These are phyloP conservation scores for Fomitopsis pulvina DNA, from an alignment of 768 basidiomycete genomes.

Conservation along the genomic window DNA sequence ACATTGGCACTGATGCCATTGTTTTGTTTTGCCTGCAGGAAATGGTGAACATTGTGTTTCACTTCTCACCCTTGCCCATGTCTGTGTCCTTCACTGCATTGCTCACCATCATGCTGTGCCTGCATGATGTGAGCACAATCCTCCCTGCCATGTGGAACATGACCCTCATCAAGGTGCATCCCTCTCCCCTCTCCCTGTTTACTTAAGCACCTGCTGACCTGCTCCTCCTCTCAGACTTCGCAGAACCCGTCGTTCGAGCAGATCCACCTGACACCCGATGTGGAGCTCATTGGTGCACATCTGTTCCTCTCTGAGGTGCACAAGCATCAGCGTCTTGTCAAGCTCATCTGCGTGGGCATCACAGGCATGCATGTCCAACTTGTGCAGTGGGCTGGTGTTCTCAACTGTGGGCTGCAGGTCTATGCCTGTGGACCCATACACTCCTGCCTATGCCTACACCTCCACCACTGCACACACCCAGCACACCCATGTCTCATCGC, in stretches of 20 bases:
- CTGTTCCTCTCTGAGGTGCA: no score
- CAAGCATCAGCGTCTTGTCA: no score
- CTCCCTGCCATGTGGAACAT: constrained; percentile 58
- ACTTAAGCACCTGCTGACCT: constrained; percentile 16
- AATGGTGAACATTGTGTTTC: constrained; percentile 47
- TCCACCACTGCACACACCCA: no score
- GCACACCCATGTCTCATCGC: no score
- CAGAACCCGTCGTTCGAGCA: constrained; percentile 41
- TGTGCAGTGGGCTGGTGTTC: no score
- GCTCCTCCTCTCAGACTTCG: background rate
- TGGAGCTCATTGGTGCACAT: constrained; percentile 39
- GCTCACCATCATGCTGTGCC: constrained; percentile 32
- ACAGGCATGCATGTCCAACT: constrained; percentile 13
- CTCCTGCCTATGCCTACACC: no score
- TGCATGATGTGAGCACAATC: constrained; percentile 45
- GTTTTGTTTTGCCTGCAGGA: constrained; percentile 31
- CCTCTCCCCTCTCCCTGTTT: constrained; percentile 43
- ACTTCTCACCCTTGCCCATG: constrained; percentile 36
- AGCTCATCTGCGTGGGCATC: constrained; percentile 49
- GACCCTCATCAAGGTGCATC: no score
- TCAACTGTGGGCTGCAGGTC: no score
- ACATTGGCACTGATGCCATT: background rate
- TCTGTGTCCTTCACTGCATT: constrained; percentile 29
- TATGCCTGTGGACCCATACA: no score
- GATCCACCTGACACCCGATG: constrained; percentile 26